phyloP scores from a whole-genome alignment of 208 protist genomes.

The Leishmania lainsoni region DNA sequence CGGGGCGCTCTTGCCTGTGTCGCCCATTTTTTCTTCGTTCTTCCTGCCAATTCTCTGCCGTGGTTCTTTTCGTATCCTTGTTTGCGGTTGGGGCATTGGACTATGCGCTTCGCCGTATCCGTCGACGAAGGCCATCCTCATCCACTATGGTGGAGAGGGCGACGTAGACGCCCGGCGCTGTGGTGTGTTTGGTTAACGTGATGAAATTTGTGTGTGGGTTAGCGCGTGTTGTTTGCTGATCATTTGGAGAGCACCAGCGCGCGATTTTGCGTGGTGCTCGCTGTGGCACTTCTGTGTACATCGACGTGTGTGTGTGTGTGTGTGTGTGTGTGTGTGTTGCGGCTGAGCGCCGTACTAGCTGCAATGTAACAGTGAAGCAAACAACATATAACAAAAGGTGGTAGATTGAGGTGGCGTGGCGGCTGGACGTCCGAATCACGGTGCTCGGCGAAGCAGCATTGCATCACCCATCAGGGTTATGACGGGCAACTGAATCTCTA shows the following conservation, averaged over 20 bases:
- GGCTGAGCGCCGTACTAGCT: neutral
- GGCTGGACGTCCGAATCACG: neutral
- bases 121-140: too few species aligned
- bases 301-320: conserved; percentile 1
- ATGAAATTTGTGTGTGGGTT: neutral
- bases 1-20: neutral
- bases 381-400: neutral
- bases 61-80: neutral
- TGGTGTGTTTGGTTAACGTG: neutral
- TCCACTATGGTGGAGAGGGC: too few species aligned
- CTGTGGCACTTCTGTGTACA: neutral
- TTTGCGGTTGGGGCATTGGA: neutral
- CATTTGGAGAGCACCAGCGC: neutral
- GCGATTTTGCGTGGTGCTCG: neutral
- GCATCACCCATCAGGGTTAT: neutral
- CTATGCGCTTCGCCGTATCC: neutral
- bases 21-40: neutral
- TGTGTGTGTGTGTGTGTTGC: conserved; percentile 1
- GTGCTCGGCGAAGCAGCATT: neutral
- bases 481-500: neutral
- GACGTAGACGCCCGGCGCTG: neutral
- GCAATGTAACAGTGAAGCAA: neutral
- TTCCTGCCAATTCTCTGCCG: neutral
- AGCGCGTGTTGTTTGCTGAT: neutral
- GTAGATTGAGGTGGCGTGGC: neutral